Percentiles rank a stretch among this genome's conserved stretches.
Evolutionary conservation across 306 rosid genomes (phyloP).

Genomic region (Cucumis hystrix): DNA sequence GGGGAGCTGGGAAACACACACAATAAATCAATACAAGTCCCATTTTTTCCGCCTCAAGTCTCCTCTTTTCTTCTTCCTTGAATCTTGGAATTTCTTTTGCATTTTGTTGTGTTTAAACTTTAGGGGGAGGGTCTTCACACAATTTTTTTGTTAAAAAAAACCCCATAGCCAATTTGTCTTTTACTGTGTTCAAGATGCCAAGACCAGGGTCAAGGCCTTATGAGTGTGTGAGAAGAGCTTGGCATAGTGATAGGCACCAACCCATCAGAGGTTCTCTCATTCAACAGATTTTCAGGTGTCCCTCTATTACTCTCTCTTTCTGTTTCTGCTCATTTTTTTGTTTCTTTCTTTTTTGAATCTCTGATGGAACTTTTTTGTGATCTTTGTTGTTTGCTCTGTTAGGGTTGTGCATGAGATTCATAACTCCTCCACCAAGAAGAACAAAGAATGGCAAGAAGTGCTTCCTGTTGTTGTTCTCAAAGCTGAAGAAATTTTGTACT

Average conservation of each 20-base stretch:
- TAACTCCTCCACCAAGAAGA: conserved; percentile 42
- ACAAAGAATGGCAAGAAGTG: conserved; percentile 77
- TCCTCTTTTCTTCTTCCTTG: background rate
- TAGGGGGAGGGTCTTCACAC: background rate
- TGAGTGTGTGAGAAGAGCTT: conserved; percentile 67
- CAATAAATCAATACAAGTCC: background rate
- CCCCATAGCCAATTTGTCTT: background rate
- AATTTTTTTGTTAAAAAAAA: background rate
- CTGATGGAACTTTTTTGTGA: background rate
- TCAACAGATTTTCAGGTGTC: conserved; percentile 72
- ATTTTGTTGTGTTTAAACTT: background rate
- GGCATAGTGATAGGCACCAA: conserved; percentile 77
- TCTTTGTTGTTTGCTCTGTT: background rate
- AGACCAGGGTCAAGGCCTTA: conserved; percentile 63
- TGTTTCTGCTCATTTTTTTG: background rate
- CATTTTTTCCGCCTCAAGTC: too few species aligned
- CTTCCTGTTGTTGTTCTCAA: conserved; percentile 65
- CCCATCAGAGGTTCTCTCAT: conserved; percentile 77
- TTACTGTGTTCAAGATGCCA: conserved; percentile 32
- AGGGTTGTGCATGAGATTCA: conserved; percentile 63
- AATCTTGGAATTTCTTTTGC: background rate
- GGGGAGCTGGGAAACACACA: background rate
- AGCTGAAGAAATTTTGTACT: conserved; percentile 72
- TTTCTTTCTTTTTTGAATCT: background rate
- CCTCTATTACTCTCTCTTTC: background rate